These are phyloP conservation scores for Saccharomycopsis babjevae DNA, from an alignment of 805 yeast species.

Conservation along the genomic window DNA sequence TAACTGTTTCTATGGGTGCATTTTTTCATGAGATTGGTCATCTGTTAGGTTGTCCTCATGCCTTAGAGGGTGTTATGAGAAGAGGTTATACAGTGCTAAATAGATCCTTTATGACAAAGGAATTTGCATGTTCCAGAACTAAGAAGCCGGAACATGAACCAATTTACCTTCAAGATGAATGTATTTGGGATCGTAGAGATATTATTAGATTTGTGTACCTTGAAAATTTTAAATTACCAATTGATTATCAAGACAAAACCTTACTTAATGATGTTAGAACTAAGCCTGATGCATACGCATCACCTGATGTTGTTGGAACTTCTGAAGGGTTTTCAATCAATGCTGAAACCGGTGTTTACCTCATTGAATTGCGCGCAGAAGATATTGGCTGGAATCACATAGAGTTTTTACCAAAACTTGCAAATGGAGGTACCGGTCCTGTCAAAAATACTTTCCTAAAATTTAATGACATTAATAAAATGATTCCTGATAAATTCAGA, in stretches of 20 bases:
- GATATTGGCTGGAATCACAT: slow-evolving; percentile 47
- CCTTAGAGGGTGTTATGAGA: slow-evolving; percentile 81
- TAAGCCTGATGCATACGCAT: slow-evolving; percentile 33
- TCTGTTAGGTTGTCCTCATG: slow-evolving; percentile 84
- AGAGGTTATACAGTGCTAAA: slow-evolving; percentile 76
- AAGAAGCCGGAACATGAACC: slow-evolving; percentile 38
- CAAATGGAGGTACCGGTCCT: slow-evolving; percentile 50
- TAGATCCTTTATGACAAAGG: slow-evolving; percentile 71
- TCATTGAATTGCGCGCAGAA: slow-evolving; percentile 60
- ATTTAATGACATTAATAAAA: slow-evolving; percentile 34
- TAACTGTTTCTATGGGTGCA: slow-evolving; percentile 81
- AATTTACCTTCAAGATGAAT: slow-evolving; percentile 49
- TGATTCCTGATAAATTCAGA: slow-evolving; percentile 29
- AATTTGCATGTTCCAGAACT: slow-evolving; percentile 46
- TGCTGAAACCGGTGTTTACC: slow-evolving; percentile 59
- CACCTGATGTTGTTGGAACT: slow-evolving; percentile 36
- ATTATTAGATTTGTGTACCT: slow-evolving; percentile 68
- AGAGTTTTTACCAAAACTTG: slow-evolving; percentile 47
- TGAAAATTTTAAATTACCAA: slow-evolving; percentile 65
- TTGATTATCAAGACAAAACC: slow-evolving; percentile 45
- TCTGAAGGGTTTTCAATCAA: slow-evolving; percentile 34
- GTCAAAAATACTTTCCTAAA: slow-evolving; percentile 41
- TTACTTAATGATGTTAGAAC: slow-evolving; percentile 18
- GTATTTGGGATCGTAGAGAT: slow-evolving; percentile 84
- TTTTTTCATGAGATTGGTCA: slow-evolving; percentile 96